Evolutionary conservation across 441 rosid genomes (phyloP).

Genomic region (Jatropha multifida): DNA sequence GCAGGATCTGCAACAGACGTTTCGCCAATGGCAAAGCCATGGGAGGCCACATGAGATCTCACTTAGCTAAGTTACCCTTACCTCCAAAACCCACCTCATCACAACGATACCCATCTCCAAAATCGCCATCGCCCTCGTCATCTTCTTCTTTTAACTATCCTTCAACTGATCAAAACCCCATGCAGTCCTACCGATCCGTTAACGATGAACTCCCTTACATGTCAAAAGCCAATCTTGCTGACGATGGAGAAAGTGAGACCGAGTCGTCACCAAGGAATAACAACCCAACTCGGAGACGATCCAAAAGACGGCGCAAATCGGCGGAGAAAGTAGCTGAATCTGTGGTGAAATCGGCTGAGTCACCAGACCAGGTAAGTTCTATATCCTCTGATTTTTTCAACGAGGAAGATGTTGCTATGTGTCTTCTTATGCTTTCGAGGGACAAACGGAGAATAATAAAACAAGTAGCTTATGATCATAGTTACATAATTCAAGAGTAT

Average conservation of each 20-base stretch:
- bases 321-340: background rate
- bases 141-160: slow-evolving; percentile 25
- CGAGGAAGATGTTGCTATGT: slow-evolving; percentile 40
- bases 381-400: slow-evolving; percentile 20
- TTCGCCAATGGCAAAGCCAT: slow-evolving; percentile 67
- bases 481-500: background rate
- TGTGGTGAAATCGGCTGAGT: background rate
- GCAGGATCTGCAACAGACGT: slow-evolving; percentile 56
- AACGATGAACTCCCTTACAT: slow-evolving; percentile 8
- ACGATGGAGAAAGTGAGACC: slow-evolving; percentile 28
- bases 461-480: background rate
- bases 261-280: slow-evolving; percentile 24
- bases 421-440: slow-evolving; percentile 43
- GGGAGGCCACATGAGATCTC: slow-evolving; percentile 81
- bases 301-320: slow-evolving; percentile 28
- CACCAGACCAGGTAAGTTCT: slow-evolving; percentile 31
- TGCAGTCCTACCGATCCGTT: slow-evolving; percentile 24
- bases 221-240: slow-evolving; percentile 10
- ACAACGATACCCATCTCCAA: background rate
- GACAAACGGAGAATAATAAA: slow-evolving; percentile 16
- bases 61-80: slow-evolving; percentile 42
- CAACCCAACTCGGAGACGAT: slow-evolving; percentile 29
- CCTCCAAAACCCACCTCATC: slow-evolving; percentile 29
- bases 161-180: background rate
- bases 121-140: slow-evolving; percentile 12